Percentiles rank a stretch among this genome's conserved stretches.
These are phyloP conservation scores for Paecilomyces niveus DNA, from an alignment of 2,329 filamentous ascomycete species.

Conservation along the genomic window DNA sequence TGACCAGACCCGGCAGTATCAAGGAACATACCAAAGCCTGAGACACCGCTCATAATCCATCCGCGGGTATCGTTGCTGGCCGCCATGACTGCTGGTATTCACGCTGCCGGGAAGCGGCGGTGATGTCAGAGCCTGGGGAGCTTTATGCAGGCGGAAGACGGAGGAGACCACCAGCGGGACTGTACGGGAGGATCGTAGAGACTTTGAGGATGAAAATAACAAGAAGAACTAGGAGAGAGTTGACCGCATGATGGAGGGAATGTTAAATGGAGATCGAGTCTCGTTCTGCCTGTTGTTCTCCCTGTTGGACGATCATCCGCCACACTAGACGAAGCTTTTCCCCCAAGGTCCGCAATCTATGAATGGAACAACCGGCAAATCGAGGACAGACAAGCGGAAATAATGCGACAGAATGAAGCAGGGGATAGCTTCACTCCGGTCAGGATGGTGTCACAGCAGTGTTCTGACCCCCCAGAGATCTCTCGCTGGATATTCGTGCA, in stretches of 20 bases:
- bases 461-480: neutral
- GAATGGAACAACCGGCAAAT: neutral
- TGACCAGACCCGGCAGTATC: neutral
- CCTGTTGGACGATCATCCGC: neutral
- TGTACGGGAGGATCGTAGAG: neutral
- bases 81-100: slow-evolving; percentile 27
- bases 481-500: neutral
- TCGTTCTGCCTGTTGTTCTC: neutral
- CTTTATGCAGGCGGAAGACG: neutral
- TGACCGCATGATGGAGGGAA: neutral
- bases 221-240: neutral
- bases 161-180: neutral
- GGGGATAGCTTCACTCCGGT: neutral
- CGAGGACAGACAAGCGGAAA: no score
- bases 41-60: slow-evolving; percentile 82
- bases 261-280: neutral
- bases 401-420: neutral
- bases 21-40: slow-evolving; percentile 60
- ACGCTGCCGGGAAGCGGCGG: slow-evolving; percentile 4
- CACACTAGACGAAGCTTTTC: slow-evolving; percentile 6
- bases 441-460: neutral
- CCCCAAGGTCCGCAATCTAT: slow-evolving; percentile 14
- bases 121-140: slow-evolving; percentile 16
- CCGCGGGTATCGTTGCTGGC: slow-evolving; percentile 78
- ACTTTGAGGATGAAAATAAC: neutral